A percentile compares a stretch with the other conserved stretches of the same genome.
phyloP scores from a whole-genome alignment of 805 yeast genomes.

The Candida namnaoensis region DNA sequence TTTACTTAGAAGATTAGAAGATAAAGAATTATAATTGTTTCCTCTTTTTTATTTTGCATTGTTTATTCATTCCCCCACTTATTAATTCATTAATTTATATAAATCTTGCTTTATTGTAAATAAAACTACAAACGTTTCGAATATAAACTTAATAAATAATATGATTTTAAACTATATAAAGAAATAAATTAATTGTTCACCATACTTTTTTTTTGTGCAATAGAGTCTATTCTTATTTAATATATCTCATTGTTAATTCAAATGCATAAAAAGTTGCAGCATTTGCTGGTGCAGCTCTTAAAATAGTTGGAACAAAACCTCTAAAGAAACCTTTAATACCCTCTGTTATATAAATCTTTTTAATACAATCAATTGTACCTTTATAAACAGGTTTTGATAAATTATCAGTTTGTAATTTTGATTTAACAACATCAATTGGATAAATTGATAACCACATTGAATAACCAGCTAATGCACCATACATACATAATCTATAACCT shows the following conservation, averaged over 20 bases:
- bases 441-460: slow-evolving; percentile 77
- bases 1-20: slow-evolving; percentile 73
- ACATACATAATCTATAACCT: slow-evolving; percentile 77
- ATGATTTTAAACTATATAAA: no score
- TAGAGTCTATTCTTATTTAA: background rate
- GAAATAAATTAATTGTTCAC: no score
- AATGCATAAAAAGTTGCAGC: slow-evolving; percentile 95
- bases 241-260: slow-evolving; percentile 73
- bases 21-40: no score
- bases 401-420: slow-evolving; percentile 74
- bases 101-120: no score
- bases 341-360: slow-evolving; percentile 38
- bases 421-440: slow-evolving; percentile 88
- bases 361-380: slow-evolving; percentile 51
- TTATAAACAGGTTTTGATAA: slow-evolving; percentile 51
- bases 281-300: slow-evolving; percentile 97
- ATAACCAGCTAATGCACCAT: slow-evolving; percentile 89
- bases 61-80: no score
- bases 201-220: no score
- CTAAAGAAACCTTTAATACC: slow-evolving; percentile 78
- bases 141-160: no score
- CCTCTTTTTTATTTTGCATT: no score
- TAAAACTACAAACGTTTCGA: no score
- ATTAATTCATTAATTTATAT: no score
- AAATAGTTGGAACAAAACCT: slow-evolving; percentile 87